Evolutionary conservation across 2,329 filamentous ascomycete genomes (phyloP).

Genomic region (Fusarium oxysporum): DNA sequence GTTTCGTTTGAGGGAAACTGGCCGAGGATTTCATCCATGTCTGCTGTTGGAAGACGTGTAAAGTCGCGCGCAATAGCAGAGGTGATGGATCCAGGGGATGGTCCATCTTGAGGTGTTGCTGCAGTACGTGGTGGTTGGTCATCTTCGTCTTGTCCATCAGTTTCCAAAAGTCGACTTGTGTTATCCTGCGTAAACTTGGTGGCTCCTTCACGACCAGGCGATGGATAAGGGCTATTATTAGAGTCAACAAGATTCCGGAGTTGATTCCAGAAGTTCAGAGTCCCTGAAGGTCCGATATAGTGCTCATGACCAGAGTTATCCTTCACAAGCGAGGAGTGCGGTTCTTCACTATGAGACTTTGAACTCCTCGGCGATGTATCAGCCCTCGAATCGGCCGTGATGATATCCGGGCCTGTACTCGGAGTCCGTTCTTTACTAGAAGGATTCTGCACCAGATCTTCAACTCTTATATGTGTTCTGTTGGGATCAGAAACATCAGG

Average conservation of each 20-base stretch:
- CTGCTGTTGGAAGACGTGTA: slow-evolving; percentile 38
- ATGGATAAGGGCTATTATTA: slow-evolving; percentile 17
- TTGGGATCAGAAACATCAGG: slow-evolving; percentile 44
- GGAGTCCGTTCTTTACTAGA: not conserved
- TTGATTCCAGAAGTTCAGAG: slow-evolving; percentile 51
- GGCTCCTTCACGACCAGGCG: not conserved
- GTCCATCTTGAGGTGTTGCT: slow-evolving; percentile 24
- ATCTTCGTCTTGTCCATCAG: slow-evolving; percentile 27
- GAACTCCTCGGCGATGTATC: slow-evolving; percentile 13
- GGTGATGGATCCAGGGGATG: slow-evolving; percentile 44
- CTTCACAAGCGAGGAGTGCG: slow-evolving; percentile 44
- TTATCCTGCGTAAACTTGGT: slow-evolving; percentile 34
- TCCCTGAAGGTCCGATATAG: slow-evolving; percentile 54
- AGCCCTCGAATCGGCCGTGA: not conserved
- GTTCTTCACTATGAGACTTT: slow-evolving; percentile 33
- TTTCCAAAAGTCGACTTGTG: slow-evolving; percentile 32
- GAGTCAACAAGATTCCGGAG: slow-evolving; percentile 49
- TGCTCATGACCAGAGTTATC: slow-evolving; percentile 52
- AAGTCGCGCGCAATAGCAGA: slow-evolving; percentile 47
- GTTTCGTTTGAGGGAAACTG: slow-evolving; percentile 44
- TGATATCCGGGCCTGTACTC: not conserved
- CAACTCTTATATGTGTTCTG: slow-evolving; percentile 27
- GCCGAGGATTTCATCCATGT: slow-evolving; percentile 47
- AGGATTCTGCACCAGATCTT: slow-evolving; percentile 25
- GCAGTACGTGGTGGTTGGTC: not conserved